Base-by-base conservation (phyloP, 176 grass and related monocot genomes). In the Oryza punctata region DNA sequence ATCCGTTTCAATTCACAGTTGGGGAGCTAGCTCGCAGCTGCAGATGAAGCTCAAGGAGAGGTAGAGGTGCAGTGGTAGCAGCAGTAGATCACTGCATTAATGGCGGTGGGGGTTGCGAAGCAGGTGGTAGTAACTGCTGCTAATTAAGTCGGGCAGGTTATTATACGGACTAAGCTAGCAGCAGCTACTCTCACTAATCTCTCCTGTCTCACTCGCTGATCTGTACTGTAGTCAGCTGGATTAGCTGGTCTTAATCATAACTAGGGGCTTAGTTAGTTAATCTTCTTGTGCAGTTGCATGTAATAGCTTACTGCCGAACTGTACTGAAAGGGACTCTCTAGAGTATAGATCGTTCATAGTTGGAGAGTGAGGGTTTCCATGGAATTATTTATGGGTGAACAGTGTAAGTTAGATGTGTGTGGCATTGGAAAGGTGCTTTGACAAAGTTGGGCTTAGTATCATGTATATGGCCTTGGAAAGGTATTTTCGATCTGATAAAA, bases 111-210 rank as follows among this genome's bases (percentile, higher is more conserved):
- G 59, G 88, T 90, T 86, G 83, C 59, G 26, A 86, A 67, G 88
- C 88, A 82, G 78, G 78, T 86, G 78, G 67, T 70, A 90, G 83
- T 90, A 67, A 90, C 88, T 86, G 83, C 67, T n/a, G 26, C 57
- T 82, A 86, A 82, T 82, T 35, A 86, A 72, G 77, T 26, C 16
- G 2, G 30, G 78, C 16, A 67, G 45, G 60, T 75, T 73, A 67
- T 63, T 26, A 19, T 46, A 49, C 44, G 14, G 4, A 25, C 16
- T 15, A 25, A 30, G 2, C 27, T 26, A 12, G 26, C 37, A 2
- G 3, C 45, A 1, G 0, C 45, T 46, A 13, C 30, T 32, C 38
- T 13, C 7, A 54, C 57, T 15, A 18, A 54, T 12, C 21, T 57
- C 70, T 33, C 38, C 0, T 6, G 57, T 46, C 64, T 46, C 73